Base-by-base conservation (phyloP, 1,284 basidiomycete species). In the Rhodotorula sp. region DNA sequence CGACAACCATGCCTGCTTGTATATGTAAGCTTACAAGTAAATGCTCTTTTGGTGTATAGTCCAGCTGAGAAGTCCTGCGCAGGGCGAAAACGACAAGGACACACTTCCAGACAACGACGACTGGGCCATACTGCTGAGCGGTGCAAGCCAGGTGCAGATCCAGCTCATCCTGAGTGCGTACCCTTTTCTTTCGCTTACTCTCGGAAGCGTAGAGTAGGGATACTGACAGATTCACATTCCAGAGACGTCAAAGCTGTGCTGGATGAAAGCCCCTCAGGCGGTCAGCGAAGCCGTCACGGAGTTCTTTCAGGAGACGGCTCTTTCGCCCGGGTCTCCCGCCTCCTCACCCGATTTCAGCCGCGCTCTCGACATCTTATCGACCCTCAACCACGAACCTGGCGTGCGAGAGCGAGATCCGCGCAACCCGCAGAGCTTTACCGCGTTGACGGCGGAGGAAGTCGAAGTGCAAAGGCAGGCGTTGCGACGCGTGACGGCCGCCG, bases 201-300 rank as follows among this genome's bases (percentile, higher is more conserved):
- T 15, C 0, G 3, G 48, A 15, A 22, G 3, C 4, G 2, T 37
- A 0, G 1, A 6, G 26, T 12, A 12, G 8, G 37, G 37, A 3
- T 42, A 1, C 29, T 30, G 20, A 44, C 29, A 0, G 29, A 4
- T 17, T n/a, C 3, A 7, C 18, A 0, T 3, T 18, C 53, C 53
- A 46, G 67, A 56, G 46, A 30, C 62, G 7, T 51, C 62, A 12
- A 57, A 68, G 49, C 6, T 58, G n/a, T 37, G 51, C 57, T 68
- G 42, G 49, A 6, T 48, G 20, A 48, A 57, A 18, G 30, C 46
- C 4, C 42, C 56, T 5, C 45, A 30, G 8, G 24, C 18, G 1
- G n/a, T 42, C 17, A 33, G n/a, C 56, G 29, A 42, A 8, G 30
- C 24, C 45, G 17, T 64, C 20, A 29, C 44, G 20, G 45, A 62